A percentile compares a stretch with the other conserved stretches of the same genome.
phyloP scores from a whole-genome alignment of 495 filamentous ascomycete genomes.

The Penicillium dipodomyicola region DNA sequence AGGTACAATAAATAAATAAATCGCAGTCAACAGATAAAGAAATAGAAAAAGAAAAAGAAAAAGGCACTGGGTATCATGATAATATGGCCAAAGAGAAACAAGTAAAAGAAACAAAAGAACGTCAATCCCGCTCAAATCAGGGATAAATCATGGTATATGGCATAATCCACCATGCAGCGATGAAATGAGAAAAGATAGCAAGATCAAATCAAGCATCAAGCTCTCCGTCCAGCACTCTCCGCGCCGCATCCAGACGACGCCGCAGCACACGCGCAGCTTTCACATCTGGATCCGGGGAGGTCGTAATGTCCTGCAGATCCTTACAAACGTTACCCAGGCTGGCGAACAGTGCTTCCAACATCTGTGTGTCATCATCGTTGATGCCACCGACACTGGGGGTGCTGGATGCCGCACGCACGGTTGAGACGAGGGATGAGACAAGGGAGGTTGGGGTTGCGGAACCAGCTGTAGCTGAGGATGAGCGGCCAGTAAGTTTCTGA shows the following conservation, averaged over 20 bases:
- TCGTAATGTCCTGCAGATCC: conserved; percentile 60
- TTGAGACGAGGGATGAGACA: conserved; percentile 39
- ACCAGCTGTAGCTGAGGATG: conserved; percentile 30
- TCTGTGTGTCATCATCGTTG: conserved; percentile 65
- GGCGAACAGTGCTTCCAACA: conserved; percentile 74
- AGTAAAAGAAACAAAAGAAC: conserved; percentile 13
- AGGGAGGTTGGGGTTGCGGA: conserved; percentile 41
- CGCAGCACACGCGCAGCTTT: conserved; percentile 62
- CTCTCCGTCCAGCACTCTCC: conserved; percentile 67
- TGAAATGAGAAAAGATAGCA: conserved; percentile 4
- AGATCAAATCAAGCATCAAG: conserved; percentile 36
- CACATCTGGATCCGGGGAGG: conserved; percentile 45
- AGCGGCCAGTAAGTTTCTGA: conserved; percentile 19
- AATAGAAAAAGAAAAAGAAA: not conserved
- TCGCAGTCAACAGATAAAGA: not conserved
- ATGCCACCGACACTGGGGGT: conserved; percentile 44
- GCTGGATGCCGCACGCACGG: conserved; percentile 41
- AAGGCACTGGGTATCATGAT: conserved; percentile 26
- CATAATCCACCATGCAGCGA: conserved; percentile 13
- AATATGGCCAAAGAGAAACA: conserved; percentile 9
- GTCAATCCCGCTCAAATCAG: conserved; percentile 5
- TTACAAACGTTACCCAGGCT: conserved; percentile 68
- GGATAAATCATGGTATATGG: conserved; percentile 20
- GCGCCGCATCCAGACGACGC: conserved; percentile 69
- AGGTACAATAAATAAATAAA: not conserved